phyloP scores from a whole-genome alignment of 345 rosid species.

The Draba incana region DNA sequence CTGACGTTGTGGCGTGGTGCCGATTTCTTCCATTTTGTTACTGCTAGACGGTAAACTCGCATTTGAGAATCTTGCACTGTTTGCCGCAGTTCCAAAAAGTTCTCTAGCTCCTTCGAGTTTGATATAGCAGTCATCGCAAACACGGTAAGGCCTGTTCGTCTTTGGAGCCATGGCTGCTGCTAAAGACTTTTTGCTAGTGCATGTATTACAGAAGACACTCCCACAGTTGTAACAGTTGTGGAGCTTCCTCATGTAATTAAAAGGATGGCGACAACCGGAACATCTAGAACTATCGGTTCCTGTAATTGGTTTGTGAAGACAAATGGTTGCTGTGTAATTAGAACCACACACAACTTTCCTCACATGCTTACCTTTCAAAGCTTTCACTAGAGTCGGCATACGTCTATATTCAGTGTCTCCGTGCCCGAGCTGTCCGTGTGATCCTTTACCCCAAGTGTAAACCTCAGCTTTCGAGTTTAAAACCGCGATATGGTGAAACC shows the following conservation, averaged over 20 bases:
- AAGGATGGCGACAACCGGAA: constrained; percentile 54
- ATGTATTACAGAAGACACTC: constrained; percentile 56
- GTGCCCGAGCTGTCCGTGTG: constrained; percentile 66
- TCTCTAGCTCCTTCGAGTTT: constrained; percentile 53
- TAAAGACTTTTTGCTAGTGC: constrained; percentile 58
- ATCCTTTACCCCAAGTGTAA: constrained; percentile 71
- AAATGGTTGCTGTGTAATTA: constrained; percentile 60
- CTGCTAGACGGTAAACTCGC: constrained; percentile 49
- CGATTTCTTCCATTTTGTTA: constrained; percentile 44
- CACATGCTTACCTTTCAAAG: constrained; percentile 61
- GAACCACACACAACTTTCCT: constrained; percentile 60
- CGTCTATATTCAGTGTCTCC: constrained; percentile 52
- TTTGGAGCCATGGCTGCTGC: constrained; percentile 76
- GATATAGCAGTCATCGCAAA: constrained; percentile 59
- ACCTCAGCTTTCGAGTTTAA: constrained; percentile 64
- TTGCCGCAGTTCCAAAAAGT: constrained; percentile 37
- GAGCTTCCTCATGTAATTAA: constrained; percentile 59
- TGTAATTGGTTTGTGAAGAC: constrained; percentile 58
- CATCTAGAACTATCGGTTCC: constrained; percentile 55
- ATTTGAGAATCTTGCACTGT: constrained; percentile 44
- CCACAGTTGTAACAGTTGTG: constrained; percentile 75
- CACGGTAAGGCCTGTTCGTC: constrained; percentile 60
- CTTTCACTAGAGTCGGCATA: constrained; percentile 58
- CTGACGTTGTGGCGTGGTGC: constrained; percentile 40
- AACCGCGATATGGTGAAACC: constrained; percentile 62